Conservation (phyloP, 2,329 filamentous ascomycete genomes). For the Xylaria multiplex region DNA sequence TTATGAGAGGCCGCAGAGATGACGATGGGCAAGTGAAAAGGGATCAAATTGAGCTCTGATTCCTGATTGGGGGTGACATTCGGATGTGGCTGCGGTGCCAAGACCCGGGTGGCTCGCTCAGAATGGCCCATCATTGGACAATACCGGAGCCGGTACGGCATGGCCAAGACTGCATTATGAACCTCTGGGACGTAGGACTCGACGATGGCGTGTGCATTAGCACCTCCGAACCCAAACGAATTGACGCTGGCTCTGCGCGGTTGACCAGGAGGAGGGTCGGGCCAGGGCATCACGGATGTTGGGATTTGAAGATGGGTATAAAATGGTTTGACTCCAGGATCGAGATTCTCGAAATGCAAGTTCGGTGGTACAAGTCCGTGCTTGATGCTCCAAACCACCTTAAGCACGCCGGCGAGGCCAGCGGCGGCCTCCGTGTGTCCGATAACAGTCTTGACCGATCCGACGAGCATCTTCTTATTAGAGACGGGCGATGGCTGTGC, state of each 20-base stretch:
- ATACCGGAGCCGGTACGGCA: neutral
- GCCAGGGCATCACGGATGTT: slow-evolving; percentile 50
- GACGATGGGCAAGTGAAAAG: slow-evolving; percentile 49
- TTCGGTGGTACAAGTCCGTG: slow-evolving; percentile 55
- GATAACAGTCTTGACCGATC: slow-evolving; percentile 57
- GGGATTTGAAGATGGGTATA: slow-evolving; percentile 51
- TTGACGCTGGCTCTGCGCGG: slow-evolving; percentile 57
- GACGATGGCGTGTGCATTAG: slow-evolving; percentile 57
- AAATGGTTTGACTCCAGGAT: slow-evolving; percentile 53
- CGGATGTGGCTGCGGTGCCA: slow-evolving; percentile 26
- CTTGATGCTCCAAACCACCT: slow-evolving; percentile 55
- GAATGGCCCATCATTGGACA: neutral
- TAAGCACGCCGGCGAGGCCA: slow-evolving; percentile 60
- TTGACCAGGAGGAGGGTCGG: slow-evolving; percentile 48
- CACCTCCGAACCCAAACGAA: slow-evolving; percentile 58
- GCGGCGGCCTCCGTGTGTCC: slow-evolving; percentile 63
- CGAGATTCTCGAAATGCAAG: slow-evolving; percentile 55
- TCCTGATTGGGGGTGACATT: neutral
- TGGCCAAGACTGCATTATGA: slow-evolving; percentile 41
- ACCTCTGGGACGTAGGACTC: slow-evolving; percentile 52
- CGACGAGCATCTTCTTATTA: slow-evolving; percentile 50
- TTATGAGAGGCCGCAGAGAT: slow-evolving; percentile 53
- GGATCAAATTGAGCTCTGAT: neutral
- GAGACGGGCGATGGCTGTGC: neutral
- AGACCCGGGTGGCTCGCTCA: slow-evolving; percentile 24